Evolutionary conservation across 805 yeast genomes (phyloP), one percentile per base, ranked within the genome.

Genomic region (Candida xiaguanensis): DNA sequence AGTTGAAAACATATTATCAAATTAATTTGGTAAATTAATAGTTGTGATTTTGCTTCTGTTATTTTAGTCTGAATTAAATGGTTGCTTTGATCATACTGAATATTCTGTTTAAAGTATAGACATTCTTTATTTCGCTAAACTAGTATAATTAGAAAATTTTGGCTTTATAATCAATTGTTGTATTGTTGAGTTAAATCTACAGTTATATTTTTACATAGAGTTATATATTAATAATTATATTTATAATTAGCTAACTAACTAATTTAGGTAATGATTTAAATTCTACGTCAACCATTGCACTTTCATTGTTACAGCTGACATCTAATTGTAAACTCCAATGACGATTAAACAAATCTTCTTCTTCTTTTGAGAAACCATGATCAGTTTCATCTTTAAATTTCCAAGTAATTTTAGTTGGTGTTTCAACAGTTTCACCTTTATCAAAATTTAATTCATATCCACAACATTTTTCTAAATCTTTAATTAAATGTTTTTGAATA

Each of bases 251-350:
- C 24, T n/a, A n/a, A n/a, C n/a, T n/a, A n/a, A n/a, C n/a, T n/a
- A n/a, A n/a, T n/a, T 8, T 28, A 5, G 84, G 82, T 35, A 69
- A 52, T n/a, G 85, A 73, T 54, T 58, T 70, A 55, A 82, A 82
- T 49, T 78, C 81, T 14, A 84, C 84, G 41, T 74, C 77, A 36
- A 84, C 81, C 63, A 74, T 59, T 14, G 93, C 86, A 53, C 75
- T 76, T 41, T 75, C 77, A 39, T 81, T 80, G 57, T 78, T 79
- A 52, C 87, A 80, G 47, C 72, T 75, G 38, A 83, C 82, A 39
- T 72, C 77, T 52, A 84, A 73, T 48, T 74, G 74, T 41, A 82
- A 75, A 47, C 71, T 78, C 78, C 85, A 84, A 52, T 78, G 82
- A 49, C 80, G 74, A 53, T 77, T 59, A 34, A 50, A 58, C 41